These are phyloP conservation scores for Thielaviopsis ethacetica DNA, from an alignment of 2,329 filamentous ascomycete species.

Conservation along the genomic window DNA sequence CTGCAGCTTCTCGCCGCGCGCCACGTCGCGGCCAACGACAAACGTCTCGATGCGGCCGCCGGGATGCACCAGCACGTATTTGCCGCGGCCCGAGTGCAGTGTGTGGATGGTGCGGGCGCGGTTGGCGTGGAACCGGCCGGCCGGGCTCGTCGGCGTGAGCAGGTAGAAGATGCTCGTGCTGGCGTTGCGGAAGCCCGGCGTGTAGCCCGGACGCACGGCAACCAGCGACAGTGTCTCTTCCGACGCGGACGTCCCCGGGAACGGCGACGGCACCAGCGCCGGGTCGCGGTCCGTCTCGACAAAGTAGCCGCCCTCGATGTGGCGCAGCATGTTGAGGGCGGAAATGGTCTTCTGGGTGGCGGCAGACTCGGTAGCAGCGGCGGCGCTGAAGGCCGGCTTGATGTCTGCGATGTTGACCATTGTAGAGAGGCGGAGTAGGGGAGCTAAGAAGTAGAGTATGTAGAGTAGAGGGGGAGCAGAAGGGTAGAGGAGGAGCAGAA, in stretches of 20 bases:
- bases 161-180: slow-evolving; percentile 50
- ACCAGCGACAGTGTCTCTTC: slow-evolving; percentile 21
- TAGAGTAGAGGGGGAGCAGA: not conserved
- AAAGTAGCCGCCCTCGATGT: slow-evolving; percentile 51
- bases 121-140: slow-evolving; percentile 49
- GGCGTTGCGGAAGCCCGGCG: slow-evolving; percentile 30
- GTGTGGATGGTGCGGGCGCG: slow-evolving; percentile 47
- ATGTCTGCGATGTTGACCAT: slow-evolving; percentile 10
- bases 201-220: slow-evolving; percentile 21
- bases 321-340: slow-evolving; percentile 31
- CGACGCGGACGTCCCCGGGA: slow-evolving; percentile 23
- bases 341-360: slow-evolving; percentile 16
- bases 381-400: slow-evolving; percentile 11
- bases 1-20: slow-evolving; percentile 42
- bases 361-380: slow-evolving; percentile 9
- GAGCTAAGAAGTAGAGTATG: not conserved
- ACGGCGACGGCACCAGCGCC: slow-evolving; percentile 37
- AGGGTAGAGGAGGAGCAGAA: not conserved
- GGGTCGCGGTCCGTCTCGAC: slow-evolving; percentile 41
- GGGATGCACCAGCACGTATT: slow-evolving; percentile 48
- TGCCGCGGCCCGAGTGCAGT: slow-evolving; percentile 43
- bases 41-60: slow-evolving; percentile 39
- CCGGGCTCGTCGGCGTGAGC: slow-evolving; percentile 36
- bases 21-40: slow-evolving; percentile 42
- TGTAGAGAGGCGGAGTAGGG: not conserved